These are phyloP conservation scores for Pseudocercospora eumusae DNA, from an alignment of 2,329 filamentous ascomycete genomes.

Conservation along the genomic window DNA sequence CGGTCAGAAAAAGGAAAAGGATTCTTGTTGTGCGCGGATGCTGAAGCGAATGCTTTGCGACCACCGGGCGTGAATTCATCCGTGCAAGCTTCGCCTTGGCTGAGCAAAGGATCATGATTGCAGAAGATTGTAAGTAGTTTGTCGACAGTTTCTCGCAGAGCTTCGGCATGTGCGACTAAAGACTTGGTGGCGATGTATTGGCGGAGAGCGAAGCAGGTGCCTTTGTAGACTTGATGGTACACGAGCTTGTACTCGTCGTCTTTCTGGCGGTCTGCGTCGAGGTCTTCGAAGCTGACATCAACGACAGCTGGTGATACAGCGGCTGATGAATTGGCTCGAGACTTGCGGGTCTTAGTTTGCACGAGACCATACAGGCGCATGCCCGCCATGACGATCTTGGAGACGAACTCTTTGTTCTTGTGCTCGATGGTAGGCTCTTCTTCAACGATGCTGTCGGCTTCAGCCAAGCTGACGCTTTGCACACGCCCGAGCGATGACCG, in stretches of 20 bases:
- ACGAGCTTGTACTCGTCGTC: constrained; percentile 56
- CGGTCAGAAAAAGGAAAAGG: constrained; percentile 26
- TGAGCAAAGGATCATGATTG: constrained; percentile 44
- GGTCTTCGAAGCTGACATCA: constrained; percentile 25
- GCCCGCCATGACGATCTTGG: constrained; percentile 54
- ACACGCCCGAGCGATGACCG: constrained; percentile 33
- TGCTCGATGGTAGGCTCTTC: constrained; percentile 25
- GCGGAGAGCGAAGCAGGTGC: constrained; percentile 51
- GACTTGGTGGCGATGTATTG: constrained; percentile 42
- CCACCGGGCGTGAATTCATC: constrained; percentile 38
- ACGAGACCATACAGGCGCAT: constrained; percentile 56
- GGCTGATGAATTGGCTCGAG: constrained; percentile 29
- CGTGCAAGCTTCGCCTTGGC: constrained; percentile 7
- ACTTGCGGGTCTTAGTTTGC: constrained; percentile 43
- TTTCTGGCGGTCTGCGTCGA: constrained; percentile 34
- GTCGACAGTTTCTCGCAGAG: constrained; percentile 52
- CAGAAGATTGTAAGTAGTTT: constrained; percentile 51
- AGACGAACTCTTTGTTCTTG: constrained; percentile 53
- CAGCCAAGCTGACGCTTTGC: constrained; percentile 25
- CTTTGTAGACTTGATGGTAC: constrained; percentile 56
- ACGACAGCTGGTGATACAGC: constrained; percentile 24
- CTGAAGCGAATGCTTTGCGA: constrained; percentile 33
- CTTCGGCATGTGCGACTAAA: constrained; percentile 45
- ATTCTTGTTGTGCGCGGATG: constrained; percentile 16
- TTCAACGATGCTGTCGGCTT: constrained; percentile 12